Conservation (phyloP, 1,284 basidiomycete genomes). For the Afroboletus lepidellus region DNA sequence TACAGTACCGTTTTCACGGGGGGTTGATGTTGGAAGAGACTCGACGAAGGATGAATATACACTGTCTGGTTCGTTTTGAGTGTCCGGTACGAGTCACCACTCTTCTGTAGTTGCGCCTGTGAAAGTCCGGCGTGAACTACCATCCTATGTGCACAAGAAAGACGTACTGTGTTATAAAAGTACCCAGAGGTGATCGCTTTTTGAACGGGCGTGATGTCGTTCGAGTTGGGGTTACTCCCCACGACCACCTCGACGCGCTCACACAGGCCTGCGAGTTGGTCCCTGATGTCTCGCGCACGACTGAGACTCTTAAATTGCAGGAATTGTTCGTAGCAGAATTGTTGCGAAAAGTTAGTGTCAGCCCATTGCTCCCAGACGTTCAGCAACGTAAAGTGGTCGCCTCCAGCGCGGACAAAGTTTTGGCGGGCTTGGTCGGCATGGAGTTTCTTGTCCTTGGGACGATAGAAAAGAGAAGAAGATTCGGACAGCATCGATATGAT, state of each 20-base stretch:
- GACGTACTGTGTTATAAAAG: conserved; percentile 90
- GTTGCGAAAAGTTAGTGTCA: conserved; percentile 93
- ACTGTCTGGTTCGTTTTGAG: conserved; percentile 95
- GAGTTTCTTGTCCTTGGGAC: conserved; percentile 96
- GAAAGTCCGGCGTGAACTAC: conserved; percentile 7
- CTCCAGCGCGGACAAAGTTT: conserved; percentile 93
- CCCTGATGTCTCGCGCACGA: conserved; percentile 92
- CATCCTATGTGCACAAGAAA: not conserved
- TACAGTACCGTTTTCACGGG: conserved; percentile 90
- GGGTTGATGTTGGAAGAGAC: conserved; percentile 93
- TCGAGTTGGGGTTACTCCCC: conserved; percentile 82
- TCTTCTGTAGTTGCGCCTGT: conserved; percentile 85
- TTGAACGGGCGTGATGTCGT: conserved; percentile 90
- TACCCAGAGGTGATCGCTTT: conserved; percentile 94
- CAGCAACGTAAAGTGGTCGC: conserved; percentile 95
- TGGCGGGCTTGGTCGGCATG: conserved; percentile 96
- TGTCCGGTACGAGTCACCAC: conserved; percentile 89
- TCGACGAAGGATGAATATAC: conserved; percentile 94
- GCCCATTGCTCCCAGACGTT: conserved; percentile 99
- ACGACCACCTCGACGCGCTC: conserved; percentile 96
- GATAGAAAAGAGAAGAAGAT: conserved; percentile 91
- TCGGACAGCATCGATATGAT: conserved; percentile 98
- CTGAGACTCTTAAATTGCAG: conserved; percentile 95
- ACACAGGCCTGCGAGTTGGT: conserved; percentile 93
- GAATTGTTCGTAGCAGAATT: conserved; percentile 96